Evolutionary conservation across 495 filamentous ascomycete species (phyloP).

Genomic region (Aspergillus coremiiformis): DNA sequence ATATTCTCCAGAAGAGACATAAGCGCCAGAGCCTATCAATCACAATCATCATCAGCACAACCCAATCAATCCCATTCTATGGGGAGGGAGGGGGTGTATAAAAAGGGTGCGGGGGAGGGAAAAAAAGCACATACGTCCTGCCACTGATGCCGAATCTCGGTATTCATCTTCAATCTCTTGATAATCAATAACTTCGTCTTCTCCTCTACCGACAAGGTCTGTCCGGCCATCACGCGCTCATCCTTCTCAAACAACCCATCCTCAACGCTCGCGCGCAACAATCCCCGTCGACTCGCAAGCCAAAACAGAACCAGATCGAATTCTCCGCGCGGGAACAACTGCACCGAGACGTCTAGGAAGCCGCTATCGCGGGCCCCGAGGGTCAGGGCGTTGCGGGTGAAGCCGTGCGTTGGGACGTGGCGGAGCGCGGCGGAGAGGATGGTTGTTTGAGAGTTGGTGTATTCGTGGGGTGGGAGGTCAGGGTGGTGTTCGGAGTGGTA

Average conservation of each 20-base stretch:
- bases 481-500: constrained; percentile 71
- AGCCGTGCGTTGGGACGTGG: constrained; percentile 80
- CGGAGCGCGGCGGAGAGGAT: constrained; percentile 73
- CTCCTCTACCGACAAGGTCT: constrained; percentile 34
- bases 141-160: constrained; percentile 62
- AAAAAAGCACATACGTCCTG: constrained; percentile 64
- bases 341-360: constrained; percentile 78
- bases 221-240: constrained; percentile 5
- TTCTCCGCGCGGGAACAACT: constrained; percentile 67
- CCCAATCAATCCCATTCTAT: too few species aligned
- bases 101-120: too few species aligned
- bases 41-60: background rate
- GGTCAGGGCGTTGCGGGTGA: constrained; percentile 61
- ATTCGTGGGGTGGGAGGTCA: constrained; percentile 46
- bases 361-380: constrained; percentile 74
- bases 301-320: constrained; percentile 82
- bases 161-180: constrained; percentile 67
- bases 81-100: too few species aligned
- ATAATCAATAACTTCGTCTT: constrained; percentile 60
- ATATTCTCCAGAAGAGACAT: constrained; percentile 77
- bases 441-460: constrained; percentile 60
- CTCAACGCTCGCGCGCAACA: constrained; percentile 45
- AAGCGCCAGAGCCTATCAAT: constrained; percentile 67
- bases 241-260: constrained; percentile 24
- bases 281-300: constrained; percentile 59